Conservation (phyloP, 768 basidiomycete genomes). For the Pleurotus giganteus region DNA sequence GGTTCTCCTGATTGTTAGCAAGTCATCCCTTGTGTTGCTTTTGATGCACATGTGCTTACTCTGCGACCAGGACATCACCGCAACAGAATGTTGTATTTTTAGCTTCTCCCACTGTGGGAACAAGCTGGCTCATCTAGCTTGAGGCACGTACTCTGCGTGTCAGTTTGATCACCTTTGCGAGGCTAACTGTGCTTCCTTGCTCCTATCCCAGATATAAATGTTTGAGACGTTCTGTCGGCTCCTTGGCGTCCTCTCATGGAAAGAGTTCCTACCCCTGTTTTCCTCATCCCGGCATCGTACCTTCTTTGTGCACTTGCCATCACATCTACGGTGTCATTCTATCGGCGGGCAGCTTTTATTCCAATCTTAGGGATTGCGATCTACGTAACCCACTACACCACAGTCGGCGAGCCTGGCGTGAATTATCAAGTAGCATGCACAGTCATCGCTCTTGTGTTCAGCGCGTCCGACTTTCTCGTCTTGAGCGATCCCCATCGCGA, state of each 20-base stretch:
- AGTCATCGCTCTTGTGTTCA: conserved; percentile 16
- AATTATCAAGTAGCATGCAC: conserved; percentile 17
- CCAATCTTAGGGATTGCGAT: neutral
- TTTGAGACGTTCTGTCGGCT: too few species aligned
- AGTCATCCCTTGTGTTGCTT: too few species aligned
- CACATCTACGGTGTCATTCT: conserved; percentile 14
- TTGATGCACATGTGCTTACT: too few species aligned
- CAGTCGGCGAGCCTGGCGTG: conserved; percentile 15
- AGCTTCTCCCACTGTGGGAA: too few species aligned
- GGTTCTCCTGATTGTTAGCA: too few species aligned
- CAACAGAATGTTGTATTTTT: too few species aligned
- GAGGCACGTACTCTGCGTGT: too few species aligned
- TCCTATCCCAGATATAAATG: too few species aligned
- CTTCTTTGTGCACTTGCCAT: neutral
- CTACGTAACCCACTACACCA: neutral
- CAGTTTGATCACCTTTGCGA: too few species aligned
- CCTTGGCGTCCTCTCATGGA: neutral
- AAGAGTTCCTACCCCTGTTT: neutral
- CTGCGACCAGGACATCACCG: too few species aligned
- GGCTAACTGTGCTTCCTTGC: too few species aligned
- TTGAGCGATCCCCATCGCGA: conserved; percentile 15
- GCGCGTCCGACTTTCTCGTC: conserved; percentile 16
- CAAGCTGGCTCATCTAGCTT: too few species aligned
- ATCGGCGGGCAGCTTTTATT: neutral
- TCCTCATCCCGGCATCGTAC: neutral